Evolutionary conservation across 2,329 filamentous ascomycete genomes (phyloP), one percentile per base, ranked within the genome.

Genomic region (Rasamsonia emersonii): DNA sequence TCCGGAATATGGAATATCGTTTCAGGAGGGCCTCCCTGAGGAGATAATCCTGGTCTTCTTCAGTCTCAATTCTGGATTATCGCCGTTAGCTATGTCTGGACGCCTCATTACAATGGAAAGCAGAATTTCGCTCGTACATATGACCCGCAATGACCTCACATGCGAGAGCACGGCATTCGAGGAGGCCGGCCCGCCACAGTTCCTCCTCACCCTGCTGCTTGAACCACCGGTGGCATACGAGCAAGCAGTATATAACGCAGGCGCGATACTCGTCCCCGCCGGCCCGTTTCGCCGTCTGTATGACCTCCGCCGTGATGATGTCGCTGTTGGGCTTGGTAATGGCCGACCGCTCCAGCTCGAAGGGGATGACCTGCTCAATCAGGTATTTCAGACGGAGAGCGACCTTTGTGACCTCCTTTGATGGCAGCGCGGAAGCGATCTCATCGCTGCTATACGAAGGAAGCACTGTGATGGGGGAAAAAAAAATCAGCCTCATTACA

Each of bases 121-220:
- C 20, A n/a, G 20, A 8, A 23, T 7, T n/a, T 8, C 6, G 10
- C 11, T 23, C 45, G 31, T 57, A 67, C 64, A 76, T 67, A 30
- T 73, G 68, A 65, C 96, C 98, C 13, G 91, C 88, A 49, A 98
- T 81, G 28, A 95, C 79, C 57, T 95, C 86, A 52, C 86, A 94
- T 9, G 91, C 88, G 2, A 73, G 67, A 2, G 86, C 85, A 18
- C 89, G 76, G 21, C 91, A 65, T 24, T 79, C 64, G 54, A 94
- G 85, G 23, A 96, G 68, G 38, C 86, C 81, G 5, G 88, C 79
- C 58, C 98, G 89, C 86, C 89, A 98, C 2, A 96, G 74, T 67
- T 98, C 91, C 5, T 79, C 58, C 17, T 70, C 41, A 2, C 86
- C 77, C 62, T 96, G 88, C 40, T 75, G 76, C 52, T 75, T 79